Percentiles rank a stretch among this genome's conserved stretches.
phyloP scores from a whole-genome alignment of 192 early-diverging fungal species.

The Backusella mclennaniae region DNA sequence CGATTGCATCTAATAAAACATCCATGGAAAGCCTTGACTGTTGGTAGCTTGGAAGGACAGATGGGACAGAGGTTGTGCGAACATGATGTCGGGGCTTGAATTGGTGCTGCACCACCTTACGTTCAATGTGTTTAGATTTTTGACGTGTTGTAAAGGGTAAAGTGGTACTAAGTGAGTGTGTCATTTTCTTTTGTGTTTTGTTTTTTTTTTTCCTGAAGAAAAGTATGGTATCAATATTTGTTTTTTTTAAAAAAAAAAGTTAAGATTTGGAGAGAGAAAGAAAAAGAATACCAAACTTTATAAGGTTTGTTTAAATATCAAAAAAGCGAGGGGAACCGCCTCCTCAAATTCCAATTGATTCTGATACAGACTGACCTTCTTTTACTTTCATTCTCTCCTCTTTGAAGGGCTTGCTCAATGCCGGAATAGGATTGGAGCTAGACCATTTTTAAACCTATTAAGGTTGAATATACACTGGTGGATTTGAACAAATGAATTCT shows the following conservation, averaged over 20 bases:
- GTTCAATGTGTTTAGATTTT: slow-evolving; percentile 8
- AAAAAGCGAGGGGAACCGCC: neutral
- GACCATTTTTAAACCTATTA: slow-evolving; percentile 7
- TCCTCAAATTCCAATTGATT: slow-evolving; percentile 10
- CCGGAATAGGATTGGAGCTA: slow-evolving; percentile 6
- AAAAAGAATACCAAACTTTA: slow-evolving; percentile 3
- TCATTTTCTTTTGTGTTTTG: neutral
- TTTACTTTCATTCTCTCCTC: slow-evolving; percentile 8
- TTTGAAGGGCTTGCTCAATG: slow-evolving; percentile 8
- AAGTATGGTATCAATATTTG: neutral
- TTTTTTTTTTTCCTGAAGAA: neutral
- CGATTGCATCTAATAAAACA: slow-evolving; percentile 28
- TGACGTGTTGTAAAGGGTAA: neutral
- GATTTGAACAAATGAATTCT: slow-evolving; percentile 8
- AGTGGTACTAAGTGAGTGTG: slow-evolving; percentile 8
- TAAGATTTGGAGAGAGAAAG: neutral
- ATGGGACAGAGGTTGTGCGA: slow-evolving; percentile 11
- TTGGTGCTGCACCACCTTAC: neutral
- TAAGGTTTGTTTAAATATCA: slow-evolving; percentile 1
- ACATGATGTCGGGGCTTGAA: slow-evolving; percentile 12
- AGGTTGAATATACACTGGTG: neutral
- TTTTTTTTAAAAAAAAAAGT: neutral
- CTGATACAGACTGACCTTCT: slow-evolving; percentile 17
- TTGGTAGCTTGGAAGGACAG: slow-evolving; percentile 8
- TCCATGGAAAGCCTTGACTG: slow-evolving; percentile 16